These are phyloP conservation scores for Eragrostis tef DNA, from an alignment of 202 grass and related monocot species.

Conservation along the genomic window DNA sequence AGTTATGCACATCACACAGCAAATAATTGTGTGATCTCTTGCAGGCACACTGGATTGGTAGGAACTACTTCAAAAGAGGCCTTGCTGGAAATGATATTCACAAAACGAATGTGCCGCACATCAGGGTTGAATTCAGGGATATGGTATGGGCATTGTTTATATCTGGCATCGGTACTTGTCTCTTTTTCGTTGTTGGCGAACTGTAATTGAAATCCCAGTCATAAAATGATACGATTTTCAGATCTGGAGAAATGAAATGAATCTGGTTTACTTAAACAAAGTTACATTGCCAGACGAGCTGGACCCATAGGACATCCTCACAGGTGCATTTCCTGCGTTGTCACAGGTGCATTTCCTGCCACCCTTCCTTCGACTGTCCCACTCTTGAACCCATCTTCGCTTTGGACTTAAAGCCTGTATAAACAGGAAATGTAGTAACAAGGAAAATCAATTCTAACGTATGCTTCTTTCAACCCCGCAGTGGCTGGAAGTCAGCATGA, in stretches of 20 bases:
- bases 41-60: constrained; percentile 97
- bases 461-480: constrained; percentile 17
- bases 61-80: constrained; percentile 81
- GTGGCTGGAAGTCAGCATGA: constrained; percentile 23
- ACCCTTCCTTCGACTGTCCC: not conserved
- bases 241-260: constrained; percentile 99
- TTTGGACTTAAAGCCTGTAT: not conserved
- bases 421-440: not conserved
- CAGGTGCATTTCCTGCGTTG: constrained; percentile 32
- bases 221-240: constrained; percentile 41
- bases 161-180: constrained; percentile 5
- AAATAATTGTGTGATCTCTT: constrained; percentile 35
- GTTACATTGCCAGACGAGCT: constrained; percentile 71
- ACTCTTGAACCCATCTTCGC: not conserved
- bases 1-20: not conserved
- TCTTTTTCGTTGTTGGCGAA: not conserved
- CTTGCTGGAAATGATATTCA: constrained; percentile 89
- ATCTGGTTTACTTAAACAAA: constrained; percentile 76
- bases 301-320: constrained; percentile 57
- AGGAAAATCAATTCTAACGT: constrained; percentile 11
- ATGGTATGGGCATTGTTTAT: constrained; percentile 57
- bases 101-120: constrained; percentile 88
- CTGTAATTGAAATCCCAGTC: not conserved
- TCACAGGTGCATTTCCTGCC: constrained; percentile 34
- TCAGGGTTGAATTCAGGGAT: constrained; percentile 86